Conservation (phyloP, 345 rosid species). For the Eutrema yunnanense region DNA sequence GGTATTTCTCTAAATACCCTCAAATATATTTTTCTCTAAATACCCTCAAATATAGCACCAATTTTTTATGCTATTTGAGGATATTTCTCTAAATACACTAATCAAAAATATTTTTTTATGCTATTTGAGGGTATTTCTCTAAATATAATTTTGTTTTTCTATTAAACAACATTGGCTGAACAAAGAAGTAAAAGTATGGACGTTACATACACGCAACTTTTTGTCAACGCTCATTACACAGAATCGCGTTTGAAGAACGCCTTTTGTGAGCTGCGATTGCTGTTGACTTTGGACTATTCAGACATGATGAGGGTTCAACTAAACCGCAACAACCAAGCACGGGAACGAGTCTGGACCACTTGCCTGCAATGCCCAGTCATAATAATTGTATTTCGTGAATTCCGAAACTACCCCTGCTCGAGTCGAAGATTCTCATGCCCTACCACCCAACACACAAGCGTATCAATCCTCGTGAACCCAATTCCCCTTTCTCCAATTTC, state of each 20-base stretch:
- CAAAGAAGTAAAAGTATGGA: not conserved
- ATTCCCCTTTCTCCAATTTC: constrained; percentile 7
- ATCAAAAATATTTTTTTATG: too few species aligned
- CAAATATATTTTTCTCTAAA: too few species aligned
- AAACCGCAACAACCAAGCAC: constrained; percentile 25
- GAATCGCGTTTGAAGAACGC: not conserved
- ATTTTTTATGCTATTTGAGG: too few species aligned
- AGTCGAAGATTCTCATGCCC: constrained; percentile 16
- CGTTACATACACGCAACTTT: not conserved
- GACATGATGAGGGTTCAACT: not conserved
- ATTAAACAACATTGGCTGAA: not conserved
- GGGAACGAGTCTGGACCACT: constrained; percentile 21
- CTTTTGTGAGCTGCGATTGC: not conserved
- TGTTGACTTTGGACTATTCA: not conserved
- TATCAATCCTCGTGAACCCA: constrained; percentile 26
- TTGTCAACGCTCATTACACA: not conserved
- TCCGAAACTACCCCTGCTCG: constrained; percentile 9
- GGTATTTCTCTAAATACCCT: too few species aligned
- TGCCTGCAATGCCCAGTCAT: constrained; percentile 7
- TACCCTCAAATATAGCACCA: too few species aligned
- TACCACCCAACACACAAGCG: constrained; percentile 23
- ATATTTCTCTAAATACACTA: too few species aligned
- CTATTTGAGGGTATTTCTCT: too few species aligned
- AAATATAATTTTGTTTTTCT: not conserved
- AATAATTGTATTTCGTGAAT: not conserved